These are phyloP conservation scores for Phytopythium mirpurense DNA, from an alignment of 352 stramenopile genomes.

Conservation along the genomic window DNA sequence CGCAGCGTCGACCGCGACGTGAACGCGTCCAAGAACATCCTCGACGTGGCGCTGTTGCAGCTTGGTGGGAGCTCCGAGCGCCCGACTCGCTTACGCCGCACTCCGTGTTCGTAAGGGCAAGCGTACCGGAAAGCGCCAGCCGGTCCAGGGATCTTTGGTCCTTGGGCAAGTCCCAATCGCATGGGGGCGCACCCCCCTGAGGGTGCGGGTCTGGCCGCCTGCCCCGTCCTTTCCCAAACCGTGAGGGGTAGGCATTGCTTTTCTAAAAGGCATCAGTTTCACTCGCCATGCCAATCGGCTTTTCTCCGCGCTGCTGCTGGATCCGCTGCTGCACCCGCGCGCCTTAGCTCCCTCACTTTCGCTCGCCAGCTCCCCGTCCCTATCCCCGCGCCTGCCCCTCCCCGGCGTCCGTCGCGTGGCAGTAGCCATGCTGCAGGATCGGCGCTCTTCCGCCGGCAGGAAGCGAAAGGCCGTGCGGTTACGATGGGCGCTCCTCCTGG, in stretches of 20 bases:
- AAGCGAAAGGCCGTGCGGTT: conserved; percentile 1
- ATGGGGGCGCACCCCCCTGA: too few relatives aligned
- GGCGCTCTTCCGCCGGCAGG: not conserved
- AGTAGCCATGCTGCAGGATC: not conserved
- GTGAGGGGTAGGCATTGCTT: too few relatives aligned
- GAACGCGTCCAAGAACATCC: conserved; percentile 6
- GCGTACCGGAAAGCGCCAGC: not conserved
- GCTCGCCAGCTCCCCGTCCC: not conserved
- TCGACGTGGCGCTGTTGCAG: not conserved
- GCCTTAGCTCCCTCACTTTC: too few relatives aligned
- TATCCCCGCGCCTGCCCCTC: not conserved
- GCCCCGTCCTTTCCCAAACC: too few relatives aligned
- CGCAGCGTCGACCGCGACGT: not conserved
- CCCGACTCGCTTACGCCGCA: too few relatives aligned
- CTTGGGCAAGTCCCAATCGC: too few relatives aligned
- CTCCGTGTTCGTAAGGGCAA: too few relatives aligned
- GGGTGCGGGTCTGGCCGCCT: too few relatives aligned
- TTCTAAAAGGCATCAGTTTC: too few relatives aligned
- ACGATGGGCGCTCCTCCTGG: not conserved
- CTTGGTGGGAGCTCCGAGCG: not conserved
- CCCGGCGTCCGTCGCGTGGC: not conserved
- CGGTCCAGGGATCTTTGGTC: too few relatives aligned
- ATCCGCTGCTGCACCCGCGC: not conserved
- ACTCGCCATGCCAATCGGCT: conserved; percentile 4
- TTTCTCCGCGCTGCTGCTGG: not conserved